Evolutionary conservation across 2,329 filamentous ascomycete genomes (phyloP).

Genomic region (Lasiodiplodia theobromae): DNA sequence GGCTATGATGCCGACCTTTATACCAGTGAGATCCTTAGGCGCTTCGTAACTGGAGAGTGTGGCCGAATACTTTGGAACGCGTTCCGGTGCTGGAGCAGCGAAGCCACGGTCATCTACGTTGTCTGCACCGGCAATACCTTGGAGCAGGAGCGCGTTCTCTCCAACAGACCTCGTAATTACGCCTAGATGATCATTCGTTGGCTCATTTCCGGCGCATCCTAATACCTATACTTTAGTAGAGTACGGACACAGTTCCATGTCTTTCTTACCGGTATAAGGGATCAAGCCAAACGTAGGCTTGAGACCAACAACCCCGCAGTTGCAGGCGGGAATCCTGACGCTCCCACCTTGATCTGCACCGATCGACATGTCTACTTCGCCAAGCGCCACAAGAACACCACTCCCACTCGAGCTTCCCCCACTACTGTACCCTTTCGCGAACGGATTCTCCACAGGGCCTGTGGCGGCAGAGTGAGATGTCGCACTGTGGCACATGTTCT

Average conservation of each 20-base stretch:
- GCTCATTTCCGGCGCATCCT: slow-evolving; percentile 54
- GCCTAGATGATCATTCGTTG: slow-evolving; percentile 59
- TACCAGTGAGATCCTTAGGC: slow-evolving; percentile 38
- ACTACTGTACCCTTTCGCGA: slow-evolving; percentile 53
- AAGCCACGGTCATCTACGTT: slow-evolving; percentile 55
- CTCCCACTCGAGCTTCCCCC: slow-evolving; percentile 60
- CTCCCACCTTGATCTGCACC: slow-evolving; percentile 59
- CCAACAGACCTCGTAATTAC: slow-evolving; percentile 54
- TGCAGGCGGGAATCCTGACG: slow-evolving; percentile 54
- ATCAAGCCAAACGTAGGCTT: slow-evolving; percentile 62
- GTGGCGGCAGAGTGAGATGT: slow-evolving; percentile 45
- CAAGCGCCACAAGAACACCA: slow-evolving; percentile 55
- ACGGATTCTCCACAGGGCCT: slow-evolving; percentile 57
- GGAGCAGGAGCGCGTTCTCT: slow-evolving; percentile 53
- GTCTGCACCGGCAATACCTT: slow-evolving; percentile 57
- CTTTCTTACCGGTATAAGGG: slow-evolving; percentile 55
- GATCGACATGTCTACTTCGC: slow-evolving; percentile 54
- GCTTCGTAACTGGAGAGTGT: slow-evolving; percentile 32
- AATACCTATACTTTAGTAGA: no score
- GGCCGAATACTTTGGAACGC: slow-evolving; percentile 40
- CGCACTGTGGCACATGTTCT: slow-evolving; percentile 43
- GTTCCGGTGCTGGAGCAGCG: slow-evolving; percentile 40
- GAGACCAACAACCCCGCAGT: slow-evolving; percentile 51
- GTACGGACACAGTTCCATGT: no score
- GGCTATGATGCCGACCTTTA: slow-evolving; percentile 41